Conservation (phyloP, 140 eudicot species). For the Senecio squalidus region DNA sequence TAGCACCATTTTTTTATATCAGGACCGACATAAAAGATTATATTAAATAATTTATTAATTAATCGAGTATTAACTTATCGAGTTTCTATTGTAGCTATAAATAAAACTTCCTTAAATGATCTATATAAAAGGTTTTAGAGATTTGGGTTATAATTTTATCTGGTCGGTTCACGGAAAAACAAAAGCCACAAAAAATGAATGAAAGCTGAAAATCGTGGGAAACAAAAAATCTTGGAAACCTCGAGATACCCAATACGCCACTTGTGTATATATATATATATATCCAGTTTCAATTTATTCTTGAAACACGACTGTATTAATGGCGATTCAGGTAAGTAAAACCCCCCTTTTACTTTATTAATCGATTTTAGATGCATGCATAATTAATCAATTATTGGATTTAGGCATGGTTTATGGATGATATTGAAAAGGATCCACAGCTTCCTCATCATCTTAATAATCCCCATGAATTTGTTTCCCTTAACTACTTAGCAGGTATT, state of each 20-base stretch:
- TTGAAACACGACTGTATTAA: not conserved
- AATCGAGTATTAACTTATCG: too few species aligned
- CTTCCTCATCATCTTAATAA: slow-evolving; percentile 69
- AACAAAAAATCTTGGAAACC: slow-evolving; percentile 18
- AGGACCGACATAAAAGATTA: too few species aligned
- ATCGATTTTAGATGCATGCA: not conserved
- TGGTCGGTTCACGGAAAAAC: too few species aligned
- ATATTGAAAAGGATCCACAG: slow-evolving; percentile 50
- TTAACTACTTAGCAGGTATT: slow-evolving; percentile 49
- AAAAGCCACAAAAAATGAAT: too few species aligned
- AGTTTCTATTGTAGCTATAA: too few species aligned
- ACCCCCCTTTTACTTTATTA: not conserved
- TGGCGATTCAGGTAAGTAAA: slow-evolving; percentile 24
- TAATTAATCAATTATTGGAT: not conserved
- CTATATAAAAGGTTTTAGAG: too few species aligned
- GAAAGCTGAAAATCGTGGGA: too few species aligned
- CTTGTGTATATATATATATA: not conserved
- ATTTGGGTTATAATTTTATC: too few species aligned
- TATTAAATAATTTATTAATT: too few species aligned
- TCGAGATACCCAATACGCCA: slow-evolving; percentile 10
- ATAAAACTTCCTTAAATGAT: too few species aligned
- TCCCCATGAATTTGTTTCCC: slow-evolving; percentile 56
- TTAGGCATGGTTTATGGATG: slow-evolving; percentile 91
- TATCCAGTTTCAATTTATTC: not conserved
- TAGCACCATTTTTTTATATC: too few species aligned